phyloP scores from a whole-genome alignment of 768 basidiomycete species.

The Termitomyces sp. region DNA sequence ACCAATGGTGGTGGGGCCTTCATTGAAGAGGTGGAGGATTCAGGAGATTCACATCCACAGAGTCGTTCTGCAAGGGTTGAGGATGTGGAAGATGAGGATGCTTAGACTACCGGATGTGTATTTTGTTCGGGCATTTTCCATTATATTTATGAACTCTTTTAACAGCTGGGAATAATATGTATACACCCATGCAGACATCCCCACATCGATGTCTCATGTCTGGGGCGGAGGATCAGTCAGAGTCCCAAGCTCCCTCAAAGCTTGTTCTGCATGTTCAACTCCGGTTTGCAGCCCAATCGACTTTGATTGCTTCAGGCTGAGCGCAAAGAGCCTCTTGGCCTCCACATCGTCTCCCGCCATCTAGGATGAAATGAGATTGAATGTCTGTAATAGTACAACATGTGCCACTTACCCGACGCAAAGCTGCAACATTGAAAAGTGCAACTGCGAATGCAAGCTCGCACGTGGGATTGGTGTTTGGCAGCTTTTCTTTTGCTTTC shows the following conservation, averaged over 20 bases:
- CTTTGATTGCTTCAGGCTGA: constrained; percentile 34
- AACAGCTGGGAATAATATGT: background rate
- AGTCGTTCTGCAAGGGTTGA: constrained; percentile 43
- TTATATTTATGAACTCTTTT: constrained; percentile 1
- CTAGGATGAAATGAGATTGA: constrained; percentile 18
- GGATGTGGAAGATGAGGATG: constrained; percentile 45
- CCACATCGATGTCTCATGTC: background rate
- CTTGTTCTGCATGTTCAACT: constrained; percentile 26
- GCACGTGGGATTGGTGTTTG: constrained; percentile 33
- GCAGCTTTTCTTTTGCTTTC: constrained; percentile 21
- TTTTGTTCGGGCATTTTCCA: background rate
- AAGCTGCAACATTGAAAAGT: constrained; percentile 58
- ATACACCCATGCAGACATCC: background rate
- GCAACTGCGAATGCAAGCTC: constrained; percentile 54
- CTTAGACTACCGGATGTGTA: constrained; percentile 15
- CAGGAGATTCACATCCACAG: constrained; percentile 36
- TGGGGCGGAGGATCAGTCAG: background rate
- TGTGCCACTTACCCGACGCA: constrained; percentile 38
- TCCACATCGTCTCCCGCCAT: constrained; percentile 33
- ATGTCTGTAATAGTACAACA: background rate
- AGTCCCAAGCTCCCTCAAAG: constrained; percentile 15
- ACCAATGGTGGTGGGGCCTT: constrained; percentile 39
- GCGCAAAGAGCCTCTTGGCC: constrained; percentile 28
- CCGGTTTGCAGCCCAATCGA: constrained; percentile 32
- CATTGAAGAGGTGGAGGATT: constrained; percentile 45